These are phyloP conservation scores for Aegilops longissima DNA, from an alignment of 176 grass and related monocot genomes.

Conservation along the genomic window DNA sequence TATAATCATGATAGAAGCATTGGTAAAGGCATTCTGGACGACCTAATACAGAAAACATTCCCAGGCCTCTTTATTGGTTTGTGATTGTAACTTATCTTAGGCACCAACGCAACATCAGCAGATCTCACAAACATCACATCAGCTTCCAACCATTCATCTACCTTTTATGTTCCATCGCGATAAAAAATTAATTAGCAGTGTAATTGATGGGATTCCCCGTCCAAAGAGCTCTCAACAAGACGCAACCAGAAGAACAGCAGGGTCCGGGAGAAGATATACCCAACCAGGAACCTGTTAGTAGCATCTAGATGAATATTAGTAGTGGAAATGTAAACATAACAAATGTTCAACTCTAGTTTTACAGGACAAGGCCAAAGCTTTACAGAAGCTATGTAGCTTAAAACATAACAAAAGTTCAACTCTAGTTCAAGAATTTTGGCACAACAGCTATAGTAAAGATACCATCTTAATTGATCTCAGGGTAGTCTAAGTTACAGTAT, in stretches of 20 bases:
- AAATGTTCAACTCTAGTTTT: not conserved
- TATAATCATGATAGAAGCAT: conserved; percentile 9
- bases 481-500: not conserved
- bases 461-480: not conserved
- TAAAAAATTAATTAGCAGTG: not conserved
- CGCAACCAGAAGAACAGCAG: conserved; percentile 14
- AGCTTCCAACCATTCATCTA: conserved; percentile 4
- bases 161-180: not conserved
- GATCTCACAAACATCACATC: conserved; percentile 1
- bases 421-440: not conserved
- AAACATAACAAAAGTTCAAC: not conserved
- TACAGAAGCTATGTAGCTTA: conserved; percentile 4
- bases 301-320: not conserved
- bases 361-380: not conserved
- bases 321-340: not conserved
- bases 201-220: not conserved
- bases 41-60: not conserved
- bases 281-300: not conserved
- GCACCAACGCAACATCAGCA: conserved; percentile 13
- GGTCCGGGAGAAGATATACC: not conserved
- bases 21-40: conserved; percentile 9
- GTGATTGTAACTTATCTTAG: not conserved
- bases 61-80: not conserved
- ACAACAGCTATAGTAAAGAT: not conserved
- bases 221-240: not conserved